Percentiles rank a stretch among this genome's conserved stretches.
These are phyloP conservation scores for Hypoxylon sp. DNA, from an alignment of 2,329 filamentous ascomycete species.

Conservation along the genomic window DNA sequence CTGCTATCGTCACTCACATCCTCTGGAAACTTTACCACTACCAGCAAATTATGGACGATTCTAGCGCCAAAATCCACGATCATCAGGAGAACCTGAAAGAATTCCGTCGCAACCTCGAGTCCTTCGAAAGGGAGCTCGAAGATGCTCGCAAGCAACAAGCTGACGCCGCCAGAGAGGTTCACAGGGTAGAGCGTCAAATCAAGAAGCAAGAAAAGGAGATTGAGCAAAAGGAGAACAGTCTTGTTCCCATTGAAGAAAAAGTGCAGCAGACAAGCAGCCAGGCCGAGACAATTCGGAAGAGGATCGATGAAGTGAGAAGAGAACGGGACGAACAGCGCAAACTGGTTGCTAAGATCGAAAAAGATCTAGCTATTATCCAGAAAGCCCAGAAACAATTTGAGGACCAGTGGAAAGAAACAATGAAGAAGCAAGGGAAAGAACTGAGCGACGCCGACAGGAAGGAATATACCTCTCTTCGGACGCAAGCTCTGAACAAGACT, in stretches of 20 bases:
- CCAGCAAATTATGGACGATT: slow-evolving; percentile 92
- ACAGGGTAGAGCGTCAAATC: slow-evolving; percentile 87
- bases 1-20: slow-evolving; percentile 92
- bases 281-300: slow-evolving; percentile 75
- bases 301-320: slow-evolving; percentile 79
- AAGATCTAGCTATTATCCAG: slow-evolving; percentile 85
- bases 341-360: slow-evolving; percentile 80
- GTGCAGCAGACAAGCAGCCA: slow-evolving; percentile 83
- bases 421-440: slow-evolving; percentile 88
- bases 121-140: slow-evolving; percentile 85
- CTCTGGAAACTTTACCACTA: slow-evolving; percentile 98
- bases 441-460: slow-evolving; percentile 88
- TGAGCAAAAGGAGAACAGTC: slow-evolving; percentile 85
- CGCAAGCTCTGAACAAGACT: slow-evolving; percentile 86
- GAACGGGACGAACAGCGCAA: slow-evolving; percentile 81
- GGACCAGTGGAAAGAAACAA: slow-evolving; percentile 84
- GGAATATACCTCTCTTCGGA: slow-evolving; percentile 87
- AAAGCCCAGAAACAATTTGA: slow-evolving; percentile 93
- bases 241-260: slow-evolving; percentile 94
- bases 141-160: slow-evolving; percentile 87
- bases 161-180: slow-evolving; percentile 80
- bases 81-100: slow-evolving; percentile 97
- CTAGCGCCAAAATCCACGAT: slow-evolving; percentile 88
- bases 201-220: slow-evolving; percentile 88
- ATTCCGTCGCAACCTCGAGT: slow-evolving; percentile 87